Conservation (phyloP, 208 protist species). For the Crithidia acanthocephali region DNA sequence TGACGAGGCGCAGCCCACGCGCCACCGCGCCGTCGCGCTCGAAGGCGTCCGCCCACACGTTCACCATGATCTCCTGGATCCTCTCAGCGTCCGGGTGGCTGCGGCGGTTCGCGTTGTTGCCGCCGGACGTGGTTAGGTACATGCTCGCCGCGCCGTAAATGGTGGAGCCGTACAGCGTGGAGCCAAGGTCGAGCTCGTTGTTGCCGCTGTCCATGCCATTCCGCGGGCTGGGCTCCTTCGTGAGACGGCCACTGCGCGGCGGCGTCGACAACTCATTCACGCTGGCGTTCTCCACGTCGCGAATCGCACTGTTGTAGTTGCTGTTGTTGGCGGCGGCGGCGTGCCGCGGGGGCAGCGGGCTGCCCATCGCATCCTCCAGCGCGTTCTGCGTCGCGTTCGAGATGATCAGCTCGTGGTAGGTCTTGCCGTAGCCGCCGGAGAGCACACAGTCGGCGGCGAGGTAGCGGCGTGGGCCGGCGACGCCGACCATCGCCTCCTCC, state of each 20-base stretch:
- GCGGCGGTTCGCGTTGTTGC: conserved; percentile 16
- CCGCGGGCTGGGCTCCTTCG: conserved; percentile 10
- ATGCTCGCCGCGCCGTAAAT: conserved; percentile 4
- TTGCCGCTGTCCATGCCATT: neutral
- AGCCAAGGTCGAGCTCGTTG: conserved; percentile 17
- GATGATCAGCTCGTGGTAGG: conserved; percentile 52
- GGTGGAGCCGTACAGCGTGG: conserved; percentile 20
- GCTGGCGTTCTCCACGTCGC: neutral
- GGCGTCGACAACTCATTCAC: neutral
- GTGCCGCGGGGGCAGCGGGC: conserved; percentile 6
- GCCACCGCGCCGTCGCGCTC: conserved; percentile 79
- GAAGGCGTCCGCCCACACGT: conserved; percentile 85
- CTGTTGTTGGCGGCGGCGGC: neutral
- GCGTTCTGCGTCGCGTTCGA: conserved; percentile 25
- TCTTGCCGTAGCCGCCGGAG: conserved; percentile 50
- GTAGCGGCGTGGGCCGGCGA: conserved; percentile 10
- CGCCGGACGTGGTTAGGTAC: conserved; percentile 8
- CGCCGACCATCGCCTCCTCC: conserved; percentile 53
- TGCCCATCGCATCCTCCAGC: conserved; percentile 14
- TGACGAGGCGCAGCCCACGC: conserved; percentile 73
- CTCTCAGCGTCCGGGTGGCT: conserved; percentile 66
- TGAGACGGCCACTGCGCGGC: conserved; percentile 1
- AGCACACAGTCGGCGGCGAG: conserved; percentile 36
- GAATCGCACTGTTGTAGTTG: conserved; percentile 1
- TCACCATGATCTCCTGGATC: conserved; percentile 89